A percentile compares a stretch with the other conserved stretches of the same genome.
phyloP scores from a whole-genome alignment of 352 stramenopile genomes.

The Phytophthora pluvialis region DNA sequence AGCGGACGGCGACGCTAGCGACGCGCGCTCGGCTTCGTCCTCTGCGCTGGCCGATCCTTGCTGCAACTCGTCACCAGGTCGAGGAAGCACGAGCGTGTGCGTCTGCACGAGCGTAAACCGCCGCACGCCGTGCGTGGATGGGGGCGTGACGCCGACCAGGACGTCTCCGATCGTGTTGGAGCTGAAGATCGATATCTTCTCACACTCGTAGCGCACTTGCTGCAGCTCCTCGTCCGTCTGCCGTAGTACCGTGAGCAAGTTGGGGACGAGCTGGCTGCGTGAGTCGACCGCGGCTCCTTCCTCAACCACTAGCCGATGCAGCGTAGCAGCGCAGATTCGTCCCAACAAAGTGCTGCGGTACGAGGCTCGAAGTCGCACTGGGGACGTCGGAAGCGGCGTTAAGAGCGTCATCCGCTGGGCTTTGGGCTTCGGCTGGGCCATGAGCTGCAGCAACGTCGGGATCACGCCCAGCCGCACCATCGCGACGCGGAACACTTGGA shows the following conservation, averaged over 20 bases:
- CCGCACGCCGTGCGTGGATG: constrained; percentile 8
- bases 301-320: constrained; percentile 74
- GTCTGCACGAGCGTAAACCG: constrained; percentile 18
- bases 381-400: neutral
- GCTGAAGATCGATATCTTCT: constrained; percentile 46
- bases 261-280: constrained; percentile 51
- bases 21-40: neutral
- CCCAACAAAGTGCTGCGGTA: constrained; percentile 31
- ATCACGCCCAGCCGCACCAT: constrained; percentile 69
- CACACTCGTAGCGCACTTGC: constrained; percentile 55
- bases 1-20: neutral
- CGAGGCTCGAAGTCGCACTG: constrained; percentile 1
- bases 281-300: constrained; percentile 52
- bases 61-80: neutral
- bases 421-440: constrained; percentile 18
- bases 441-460: constrained; percentile 55
- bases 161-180: constrained; percentile 10
- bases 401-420: constrained; percentile 14
- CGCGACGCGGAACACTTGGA: constrained; percentile 56
- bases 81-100: neutral
- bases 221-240: constrained; percentile 73
- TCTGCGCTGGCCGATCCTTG: neutral
- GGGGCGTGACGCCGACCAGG: neutral
- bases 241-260: constrained; percentile 57
- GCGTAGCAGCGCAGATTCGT: constrained; percentile 66